These are phyloP conservation scores for Polychytrium aggregatum DNA, from an alignment of 192 early-diverging fungal genomes.

Conservation along the genomic window DNA sequence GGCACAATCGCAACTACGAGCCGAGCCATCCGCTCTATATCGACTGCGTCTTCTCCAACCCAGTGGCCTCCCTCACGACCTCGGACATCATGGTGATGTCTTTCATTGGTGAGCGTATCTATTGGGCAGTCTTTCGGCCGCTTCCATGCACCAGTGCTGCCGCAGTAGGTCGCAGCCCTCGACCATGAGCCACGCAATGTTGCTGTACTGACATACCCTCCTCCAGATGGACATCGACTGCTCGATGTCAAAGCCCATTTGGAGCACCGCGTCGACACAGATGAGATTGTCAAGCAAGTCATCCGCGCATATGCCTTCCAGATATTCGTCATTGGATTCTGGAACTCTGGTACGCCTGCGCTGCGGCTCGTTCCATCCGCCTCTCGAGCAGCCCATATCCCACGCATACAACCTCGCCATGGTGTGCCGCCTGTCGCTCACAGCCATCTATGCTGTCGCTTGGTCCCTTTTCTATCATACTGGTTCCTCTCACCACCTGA, in stretches of 20 bases:
- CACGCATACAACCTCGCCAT: no score
- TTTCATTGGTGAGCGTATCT: constrained; percentile 2
- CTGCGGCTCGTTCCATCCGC: neutral
- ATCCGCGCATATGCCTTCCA: constrained; percentile 18
- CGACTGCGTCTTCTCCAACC: constrained; percentile 12
- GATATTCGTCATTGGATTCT: constrained; percentile 13
- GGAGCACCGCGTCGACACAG: constrained; percentile 3
- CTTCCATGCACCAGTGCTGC: no score
- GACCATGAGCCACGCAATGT: no score
- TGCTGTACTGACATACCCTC: neutral
- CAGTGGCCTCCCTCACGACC: constrained; percentile 1
- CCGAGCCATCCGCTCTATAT: constrained; percentile 3
- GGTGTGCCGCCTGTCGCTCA: no score
- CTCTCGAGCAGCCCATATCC: no score
- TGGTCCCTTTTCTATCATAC: no score
- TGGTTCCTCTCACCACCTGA: no score
- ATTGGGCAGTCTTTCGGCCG: no score
- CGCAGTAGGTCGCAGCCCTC: no score
- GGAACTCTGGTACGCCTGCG: constrained; percentile 16
- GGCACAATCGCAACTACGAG: constrained; percentile 1
- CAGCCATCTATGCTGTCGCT: no score
- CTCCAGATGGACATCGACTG: constrained; percentile 7
- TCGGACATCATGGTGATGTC: constrained; percentile 9
- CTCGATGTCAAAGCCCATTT: constrained; percentile 1
- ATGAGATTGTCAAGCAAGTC: constrained; percentile 6